Evolutionary conservation across 257 asterid species (phyloP).

Genomic region (Solanum megistacrolobum): DNA sequence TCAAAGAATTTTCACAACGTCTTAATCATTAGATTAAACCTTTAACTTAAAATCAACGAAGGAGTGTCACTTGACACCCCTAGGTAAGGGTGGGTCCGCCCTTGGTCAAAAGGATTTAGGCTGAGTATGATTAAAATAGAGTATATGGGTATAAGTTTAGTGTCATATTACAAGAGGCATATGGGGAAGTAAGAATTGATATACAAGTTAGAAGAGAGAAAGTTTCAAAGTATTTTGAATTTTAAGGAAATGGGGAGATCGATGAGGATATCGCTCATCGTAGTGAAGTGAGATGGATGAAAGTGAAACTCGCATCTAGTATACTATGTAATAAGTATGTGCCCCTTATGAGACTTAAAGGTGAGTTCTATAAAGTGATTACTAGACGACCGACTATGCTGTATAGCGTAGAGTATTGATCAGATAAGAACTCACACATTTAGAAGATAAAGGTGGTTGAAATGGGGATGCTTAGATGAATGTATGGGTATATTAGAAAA

Average conservation of each 20-base stretch:
- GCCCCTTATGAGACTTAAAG: neutral
- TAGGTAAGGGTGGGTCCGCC: no score
- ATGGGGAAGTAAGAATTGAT: neutral
- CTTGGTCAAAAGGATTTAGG: neutral
- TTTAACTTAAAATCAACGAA: no score
- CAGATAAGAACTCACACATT: no score
- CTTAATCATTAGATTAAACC: no score
- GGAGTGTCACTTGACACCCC: no score
- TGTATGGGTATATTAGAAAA: neutral
- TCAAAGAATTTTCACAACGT: no score
- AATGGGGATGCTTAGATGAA: accelerated
- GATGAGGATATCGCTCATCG: neutral
- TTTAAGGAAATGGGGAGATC: neutral
- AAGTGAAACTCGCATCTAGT: neutral
- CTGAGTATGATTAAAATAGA: neutral
- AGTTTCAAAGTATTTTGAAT: neutral
- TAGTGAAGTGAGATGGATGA: neutral
- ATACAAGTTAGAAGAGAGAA: neutral
- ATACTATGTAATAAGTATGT: neutral
- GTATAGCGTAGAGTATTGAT: no score
- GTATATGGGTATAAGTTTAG: neutral
- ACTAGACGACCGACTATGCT: neutral
- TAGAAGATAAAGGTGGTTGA: neutral
- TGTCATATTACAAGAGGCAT: neutral
- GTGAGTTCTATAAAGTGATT: neutral